These are phyloP conservation scores for Stipa capillata DNA, from an alignment of 176 grass and related monocot species.

Conservation along the genomic window DNA sequence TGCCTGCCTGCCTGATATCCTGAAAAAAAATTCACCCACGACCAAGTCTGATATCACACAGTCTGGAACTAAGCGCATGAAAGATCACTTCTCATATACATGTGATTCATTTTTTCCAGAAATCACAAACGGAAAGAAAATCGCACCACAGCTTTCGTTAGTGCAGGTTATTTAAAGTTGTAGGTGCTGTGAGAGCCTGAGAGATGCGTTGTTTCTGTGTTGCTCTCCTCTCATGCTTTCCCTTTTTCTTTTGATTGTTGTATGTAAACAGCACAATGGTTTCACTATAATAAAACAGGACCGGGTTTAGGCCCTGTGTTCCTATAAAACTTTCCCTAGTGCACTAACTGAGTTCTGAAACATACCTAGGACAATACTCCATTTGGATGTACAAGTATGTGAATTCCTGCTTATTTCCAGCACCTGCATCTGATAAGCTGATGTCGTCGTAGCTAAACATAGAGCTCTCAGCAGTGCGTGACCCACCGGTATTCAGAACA, in stretches of 20 bases:
- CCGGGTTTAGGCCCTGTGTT: background rate
- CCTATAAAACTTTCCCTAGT: background rate
- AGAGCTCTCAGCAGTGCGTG: slow-evolving; percentile 59
- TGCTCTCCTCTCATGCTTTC: background rate
- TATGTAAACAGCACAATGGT: background rate
- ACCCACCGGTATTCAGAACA: slow-evolving; percentile 46
- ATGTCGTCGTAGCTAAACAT: slow-evolving; percentile 47
- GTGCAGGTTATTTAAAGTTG: background rate
- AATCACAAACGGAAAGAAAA: background rate
- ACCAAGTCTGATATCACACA: background rate
- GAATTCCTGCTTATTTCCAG: slow-evolving; percentile 62
- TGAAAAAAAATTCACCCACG: background rate
- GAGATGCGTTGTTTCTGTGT: background rate
- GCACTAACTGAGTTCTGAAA: background rate
- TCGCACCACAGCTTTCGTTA: background rate
- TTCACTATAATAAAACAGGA: background rate
- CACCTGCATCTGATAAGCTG: slow-evolving; percentile 55
- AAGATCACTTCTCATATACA: background rate
- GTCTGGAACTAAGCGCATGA: background rate
- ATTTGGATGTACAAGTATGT: slow-evolving; percentile 99
- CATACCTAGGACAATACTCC: slow-evolving; percentile 88
- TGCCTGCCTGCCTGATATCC: background rate
- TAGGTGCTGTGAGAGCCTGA: background rate
- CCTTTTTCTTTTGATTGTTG: background rate
- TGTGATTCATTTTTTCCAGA: background rate